These are phyloP conservation scores for Basidiobolus heterosporus DNA, from an alignment of 371 early-diverging fungal genomes.

Conservation along the genomic window DNA sequence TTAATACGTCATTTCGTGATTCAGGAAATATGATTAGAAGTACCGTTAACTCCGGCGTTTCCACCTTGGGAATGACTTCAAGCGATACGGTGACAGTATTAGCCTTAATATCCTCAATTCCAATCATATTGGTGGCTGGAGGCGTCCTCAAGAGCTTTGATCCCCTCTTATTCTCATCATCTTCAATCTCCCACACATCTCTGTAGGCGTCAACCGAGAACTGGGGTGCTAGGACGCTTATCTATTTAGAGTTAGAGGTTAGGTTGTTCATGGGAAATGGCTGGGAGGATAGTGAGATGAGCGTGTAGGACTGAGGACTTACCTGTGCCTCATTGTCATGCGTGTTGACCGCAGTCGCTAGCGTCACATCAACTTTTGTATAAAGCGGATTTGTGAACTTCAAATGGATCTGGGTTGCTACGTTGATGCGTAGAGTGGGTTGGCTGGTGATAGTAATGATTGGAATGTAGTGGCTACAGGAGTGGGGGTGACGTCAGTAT, in stretches of 20 bases:
- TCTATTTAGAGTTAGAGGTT: conserved; percentile 11
- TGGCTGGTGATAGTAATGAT: conserved; percentile 48
- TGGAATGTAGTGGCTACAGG: conserved; percentile 49
- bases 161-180: conserved; percentile 18
- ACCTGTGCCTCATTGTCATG: conserved; percentile 8
- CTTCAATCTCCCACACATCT: conserved; percentile 72
- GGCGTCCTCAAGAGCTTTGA: conserved; percentile 1
- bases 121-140: conserved; percentile 10
- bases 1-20: not conserved
- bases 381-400: conserved; percentile 73
- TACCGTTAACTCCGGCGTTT: conserved; percentile 28
- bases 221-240: conserved; percentile 41
- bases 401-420: conserved; percentile 39
- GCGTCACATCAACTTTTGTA: conserved; percentile 40
- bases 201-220: conserved; percentile 62
- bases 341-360: conserved; percentile 26
- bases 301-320: not conserved
- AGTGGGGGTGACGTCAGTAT: not conserved
- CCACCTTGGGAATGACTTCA: conserved; percentile 29
- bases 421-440: conserved; percentile 32
- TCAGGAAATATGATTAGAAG: not conserved
- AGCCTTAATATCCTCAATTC: conserved; percentile 34
- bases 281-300: not conserved
- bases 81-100: conserved; percentile 38
- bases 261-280: conserved; percentile 5